These are phyloP conservation scores for Lanzia echinophila DNA, from an alignment of 2,329 filamentous ascomycete genomes.

Conservation along the genomic window DNA sequence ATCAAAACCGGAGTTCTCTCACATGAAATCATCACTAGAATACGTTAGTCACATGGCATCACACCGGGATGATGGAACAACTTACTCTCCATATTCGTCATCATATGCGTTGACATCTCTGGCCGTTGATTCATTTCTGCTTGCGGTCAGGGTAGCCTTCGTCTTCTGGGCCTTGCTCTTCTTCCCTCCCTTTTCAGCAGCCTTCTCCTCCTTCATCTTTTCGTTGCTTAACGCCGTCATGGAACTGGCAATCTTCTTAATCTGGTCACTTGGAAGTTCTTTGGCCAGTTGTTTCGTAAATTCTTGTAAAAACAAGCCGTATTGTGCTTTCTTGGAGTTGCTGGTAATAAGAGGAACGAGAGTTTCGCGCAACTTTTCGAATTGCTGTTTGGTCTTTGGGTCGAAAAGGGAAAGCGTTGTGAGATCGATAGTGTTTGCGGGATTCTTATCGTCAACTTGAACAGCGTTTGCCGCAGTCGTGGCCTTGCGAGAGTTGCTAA, in stretches of 20 bases:
- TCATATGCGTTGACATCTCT: constrained; percentile 75
- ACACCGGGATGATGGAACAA: constrained; percentile 37
- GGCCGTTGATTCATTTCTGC: constrained; percentile 45
- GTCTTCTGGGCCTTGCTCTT: constrained; percentile 96
- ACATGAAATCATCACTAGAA: constrained; percentile 65
- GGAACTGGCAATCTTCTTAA: constrained; percentile 88
- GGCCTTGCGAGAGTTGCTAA: constrained; percentile 59
- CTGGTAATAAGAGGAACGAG: constrained; percentile 70
- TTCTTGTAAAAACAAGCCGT: constrained; percentile 83
- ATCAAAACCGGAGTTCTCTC: constrained; percentile 34
- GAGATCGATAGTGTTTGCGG: constrained; percentile 74
- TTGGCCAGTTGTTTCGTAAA: constrained; percentile 82
- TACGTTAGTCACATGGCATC: constrained; percentile 17
- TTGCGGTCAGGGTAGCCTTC: constrained; percentile 74
- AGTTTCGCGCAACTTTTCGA: constrained; percentile 69
- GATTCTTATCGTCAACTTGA: constrained; percentile 64
- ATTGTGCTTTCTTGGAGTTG: constrained; percentile 84
- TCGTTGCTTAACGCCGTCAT: constrained; percentile 91
- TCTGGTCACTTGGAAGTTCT: constrained; percentile 84
- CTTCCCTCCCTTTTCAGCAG: constrained; percentile 87
- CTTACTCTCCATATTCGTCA: constrained; percentile 81
- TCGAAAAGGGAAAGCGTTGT: constrained; percentile 78
- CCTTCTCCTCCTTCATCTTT: constrained; percentile 98
- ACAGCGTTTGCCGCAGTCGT: constrained; percentile 60
- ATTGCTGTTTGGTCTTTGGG: constrained; percentile 80